These are phyloP conservation scores for Monilinia aucupariae DNA, from an alignment of 2,329 filamentous ascomycete species.

Conservation along the genomic window DNA sequence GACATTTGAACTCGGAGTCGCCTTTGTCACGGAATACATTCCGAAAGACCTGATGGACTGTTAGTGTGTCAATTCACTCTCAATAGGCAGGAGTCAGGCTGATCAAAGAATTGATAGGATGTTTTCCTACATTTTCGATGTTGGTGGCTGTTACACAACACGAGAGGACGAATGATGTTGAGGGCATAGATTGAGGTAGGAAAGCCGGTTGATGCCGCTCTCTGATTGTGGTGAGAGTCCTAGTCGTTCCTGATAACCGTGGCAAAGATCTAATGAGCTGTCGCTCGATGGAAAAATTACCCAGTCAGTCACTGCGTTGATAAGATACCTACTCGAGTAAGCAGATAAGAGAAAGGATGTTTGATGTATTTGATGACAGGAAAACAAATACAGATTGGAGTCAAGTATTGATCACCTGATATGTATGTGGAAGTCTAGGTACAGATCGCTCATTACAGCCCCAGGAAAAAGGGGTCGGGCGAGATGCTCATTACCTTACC, in stretches of 20 bases:
- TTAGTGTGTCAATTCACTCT: too few species aligned
- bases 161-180: neutral
- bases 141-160: neutral
- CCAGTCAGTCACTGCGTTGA: neutral
- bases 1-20: too few species aligned
- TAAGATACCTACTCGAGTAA: too few species aligned
- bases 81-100: constrained; percentile 5
- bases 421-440: neutral
- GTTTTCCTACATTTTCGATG: neutral
- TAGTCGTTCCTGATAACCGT: neutral
- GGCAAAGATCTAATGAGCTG: neutral
- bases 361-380: neutral
- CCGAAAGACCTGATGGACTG: too few species aligned
- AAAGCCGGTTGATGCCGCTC: neutral
- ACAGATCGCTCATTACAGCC: neutral
- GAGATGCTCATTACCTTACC: too few species aligned
- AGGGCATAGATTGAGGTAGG: neutral
- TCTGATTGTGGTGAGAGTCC: neutral
- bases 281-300: too few species aligned
- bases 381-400: neutral
- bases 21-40: neutral
- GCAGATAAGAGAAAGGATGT: neutral
- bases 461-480: too few species aligned
- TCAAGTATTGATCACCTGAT: neutral
- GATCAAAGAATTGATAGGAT: neutral